Evolutionary conservation across 2,329 filamentous ascomycete species (phyloP), one percentile per base, ranked within the genome.

Genomic region (Cladophialophora psammophila): DNA sequence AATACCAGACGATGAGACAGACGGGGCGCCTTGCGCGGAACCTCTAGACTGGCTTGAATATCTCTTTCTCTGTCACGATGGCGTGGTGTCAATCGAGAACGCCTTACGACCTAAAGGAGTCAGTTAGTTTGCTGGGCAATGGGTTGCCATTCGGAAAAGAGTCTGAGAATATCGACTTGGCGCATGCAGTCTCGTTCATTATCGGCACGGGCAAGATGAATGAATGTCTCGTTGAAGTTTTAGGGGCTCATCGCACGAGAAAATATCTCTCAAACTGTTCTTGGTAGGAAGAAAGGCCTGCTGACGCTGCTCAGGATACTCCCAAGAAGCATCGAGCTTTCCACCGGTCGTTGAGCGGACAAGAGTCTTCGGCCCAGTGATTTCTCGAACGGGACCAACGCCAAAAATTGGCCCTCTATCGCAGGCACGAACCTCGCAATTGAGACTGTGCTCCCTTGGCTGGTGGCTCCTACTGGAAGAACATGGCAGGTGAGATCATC

Each of bases 401-500:
- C 2, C 2, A 26, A 26, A 2, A 26, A 26, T 26, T 26, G 26
- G 26, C 26, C 26, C 26, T 26, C 2, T 26, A 26, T 26, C 26
- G 26, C 26, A 26, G 2, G 2, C 26, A 26, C 26, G 3, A 26
- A 26, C 26, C 26, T 26, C 26, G 26, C 26, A 26, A 26, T 26
- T 10, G 50, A 53, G 13, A 26, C 50, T 53, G 13, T 50, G 9
- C 9, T 50, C 9, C 45, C 7, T 26, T 20, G 18, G 45, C 45
- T 6, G 45, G 20, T 26, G 45, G 45, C 20, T 50, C 45, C 10
- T 20, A 58, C 35, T 31, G 20, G n/a, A 42, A 42, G 15, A 42
- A 20, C 55, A 42, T 6, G 32, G 55, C 40, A 34, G 36, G 36
- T 58, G 55, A 58, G 55, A 38, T 58, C 55, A 58, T 58, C 55